Percentiles rank a stretch among this genome's conserved stretches.
These are phyloP conservation scores for Diaporthe sp. DNA, from an alignment of 2,329 filamentous ascomycete genomes.

Conservation along the genomic window DNA sequence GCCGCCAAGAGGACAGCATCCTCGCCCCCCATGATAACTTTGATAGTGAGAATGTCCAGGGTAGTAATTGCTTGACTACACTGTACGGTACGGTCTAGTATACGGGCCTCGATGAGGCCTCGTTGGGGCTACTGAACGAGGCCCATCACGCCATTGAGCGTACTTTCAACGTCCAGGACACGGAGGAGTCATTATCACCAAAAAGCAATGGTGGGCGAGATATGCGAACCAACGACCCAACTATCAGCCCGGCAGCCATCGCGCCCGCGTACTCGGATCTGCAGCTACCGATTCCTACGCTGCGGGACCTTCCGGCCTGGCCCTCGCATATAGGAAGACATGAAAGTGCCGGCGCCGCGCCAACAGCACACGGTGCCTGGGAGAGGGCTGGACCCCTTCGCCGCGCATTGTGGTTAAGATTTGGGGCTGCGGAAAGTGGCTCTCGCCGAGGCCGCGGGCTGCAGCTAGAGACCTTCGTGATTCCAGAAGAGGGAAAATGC, in stretches of 20 bases:
- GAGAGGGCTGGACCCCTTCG: not conserved
- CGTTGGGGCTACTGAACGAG: not conserved
- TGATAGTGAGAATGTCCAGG: not conserved
- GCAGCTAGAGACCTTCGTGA: not conserved
- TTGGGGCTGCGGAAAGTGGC: not conserved
- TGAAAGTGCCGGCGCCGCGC: not conserved
- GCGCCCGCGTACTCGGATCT: not conserved
- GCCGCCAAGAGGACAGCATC: slow-evolving; percentile 2
- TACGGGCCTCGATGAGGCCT: not conserved
- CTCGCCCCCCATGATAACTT: not conserved
- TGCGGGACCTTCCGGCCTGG: not conserved
- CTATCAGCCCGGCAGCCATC: not conserved
- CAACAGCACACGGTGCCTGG: not conserved
- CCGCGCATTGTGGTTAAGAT: slow-evolving; percentile 6
- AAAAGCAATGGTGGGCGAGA: not conserved
- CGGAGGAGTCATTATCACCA: not conserved
- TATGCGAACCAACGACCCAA: not conserved
- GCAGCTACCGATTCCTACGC: not conserved
- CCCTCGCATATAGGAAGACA: not conserved
- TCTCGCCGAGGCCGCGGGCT: not conserved
- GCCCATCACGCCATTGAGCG: not conserved
- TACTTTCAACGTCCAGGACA: not conserved
- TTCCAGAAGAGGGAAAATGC: not conserved
- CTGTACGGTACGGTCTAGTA: not conserved
- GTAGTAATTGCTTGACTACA: not conserved